These are phyloP conservation scores for Cryptococcus maquisensis DNA, from an alignment of 1,284 basidiomycete genomes.

Conservation along the genomic window DNA sequence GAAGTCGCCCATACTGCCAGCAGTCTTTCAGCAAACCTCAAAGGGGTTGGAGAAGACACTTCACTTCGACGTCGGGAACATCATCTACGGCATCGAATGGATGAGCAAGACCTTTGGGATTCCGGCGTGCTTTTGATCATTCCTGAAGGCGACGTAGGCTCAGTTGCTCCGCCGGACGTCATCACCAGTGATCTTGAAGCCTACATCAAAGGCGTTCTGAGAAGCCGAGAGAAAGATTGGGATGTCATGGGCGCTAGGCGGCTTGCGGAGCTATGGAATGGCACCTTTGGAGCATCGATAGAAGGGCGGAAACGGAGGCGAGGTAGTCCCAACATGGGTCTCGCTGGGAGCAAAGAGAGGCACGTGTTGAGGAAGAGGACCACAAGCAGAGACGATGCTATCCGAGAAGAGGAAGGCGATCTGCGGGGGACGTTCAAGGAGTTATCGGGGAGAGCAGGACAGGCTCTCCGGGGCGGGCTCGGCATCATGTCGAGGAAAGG, in stretches of 20 bases:
- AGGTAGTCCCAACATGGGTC: not conserved
- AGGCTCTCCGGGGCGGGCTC: slow-evolving; percentile 36
- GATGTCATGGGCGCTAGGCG: slow-evolving; percentile 40
- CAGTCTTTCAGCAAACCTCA: slow-evolving; percentile 34
- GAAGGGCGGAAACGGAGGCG: slow-evolving; percentile 3
- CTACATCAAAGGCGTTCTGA: slow-evolving; percentile 39
- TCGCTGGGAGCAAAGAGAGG: not conserved
- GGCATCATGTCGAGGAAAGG: slow-evolving; percentile 26
- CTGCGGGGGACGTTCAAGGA: slow-evolving; percentile 30
- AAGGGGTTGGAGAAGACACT: slow-evolving; percentile 36
- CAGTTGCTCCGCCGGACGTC: slow-evolving; percentile 33
- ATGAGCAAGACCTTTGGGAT: slow-evolving; percentile 13
- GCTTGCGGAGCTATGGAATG: slow-evolving; percentile 41
- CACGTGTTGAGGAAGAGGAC: slow-evolving; percentile 14
- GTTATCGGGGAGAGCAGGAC: slow-evolving; percentile 28
- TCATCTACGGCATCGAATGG: slow-evolving; percentile 23
- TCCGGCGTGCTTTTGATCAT: slow-evolving; percentile 35
- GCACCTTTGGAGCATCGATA: slow-evolving; percentile 13
- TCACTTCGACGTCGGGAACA: slow-evolving; percentile 40
- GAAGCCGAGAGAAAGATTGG: slow-evolving; percentile 41
- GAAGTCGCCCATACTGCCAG: slow-evolving; percentile 38
- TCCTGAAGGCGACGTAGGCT: slow-evolving; percentile 27
- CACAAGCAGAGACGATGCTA: slow-evolving; percentile 11
- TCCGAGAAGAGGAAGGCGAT: slow-evolving; percentile 18
- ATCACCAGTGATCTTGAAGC: slow-evolving; percentile 40